Percentiles rank a stretch among this genome's conserved stretches.
These are phyloP conservation scores for Tolypocladium endophyticum DNA, from an alignment of 2,329 filamentous ascomycete species.

Conservation along the genomic window DNA sequence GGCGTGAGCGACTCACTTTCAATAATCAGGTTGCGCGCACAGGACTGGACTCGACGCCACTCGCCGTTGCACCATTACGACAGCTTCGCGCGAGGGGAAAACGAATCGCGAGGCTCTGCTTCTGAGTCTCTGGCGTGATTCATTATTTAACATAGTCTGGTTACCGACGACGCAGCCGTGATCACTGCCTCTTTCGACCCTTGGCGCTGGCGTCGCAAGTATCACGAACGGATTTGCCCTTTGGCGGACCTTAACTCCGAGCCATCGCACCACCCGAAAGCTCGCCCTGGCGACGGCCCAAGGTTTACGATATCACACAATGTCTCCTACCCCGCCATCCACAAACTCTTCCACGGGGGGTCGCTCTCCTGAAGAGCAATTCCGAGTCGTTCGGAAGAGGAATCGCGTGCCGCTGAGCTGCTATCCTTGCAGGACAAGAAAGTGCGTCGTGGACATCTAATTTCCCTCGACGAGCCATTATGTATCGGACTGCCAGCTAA, in stretches of 20 bases:
- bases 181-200: too few species aligned
- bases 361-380: conserved; percentile 77
- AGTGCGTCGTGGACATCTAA: conserved; percentile 40
- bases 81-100: not conserved
- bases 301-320: conserved; percentile 19
- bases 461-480: not conserved
- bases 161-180: not conserved
- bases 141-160: not conserved
- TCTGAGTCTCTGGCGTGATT: not conserved
- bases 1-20: not conserved
- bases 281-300: not conserved
- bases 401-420: conserved; percentile 90
- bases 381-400: conserved; percentile 79
- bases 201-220: not conserved
- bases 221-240: not conserved
- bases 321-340: conserved; percentile 70
- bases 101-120: not conserved
- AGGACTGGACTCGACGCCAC: not conserved
- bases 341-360: conserved; percentile 65
- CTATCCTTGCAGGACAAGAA: conserved; percentile 81
- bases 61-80: not conserved
- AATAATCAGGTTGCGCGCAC: not conserved
- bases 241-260: not conserved
- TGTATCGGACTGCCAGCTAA: conserved; percentile 7
- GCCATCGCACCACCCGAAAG: not conserved